These are phyloP conservation scores for Cornus florida DNA, from an alignment of 148 eudicot species.

Conservation along the genomic window DNA sequence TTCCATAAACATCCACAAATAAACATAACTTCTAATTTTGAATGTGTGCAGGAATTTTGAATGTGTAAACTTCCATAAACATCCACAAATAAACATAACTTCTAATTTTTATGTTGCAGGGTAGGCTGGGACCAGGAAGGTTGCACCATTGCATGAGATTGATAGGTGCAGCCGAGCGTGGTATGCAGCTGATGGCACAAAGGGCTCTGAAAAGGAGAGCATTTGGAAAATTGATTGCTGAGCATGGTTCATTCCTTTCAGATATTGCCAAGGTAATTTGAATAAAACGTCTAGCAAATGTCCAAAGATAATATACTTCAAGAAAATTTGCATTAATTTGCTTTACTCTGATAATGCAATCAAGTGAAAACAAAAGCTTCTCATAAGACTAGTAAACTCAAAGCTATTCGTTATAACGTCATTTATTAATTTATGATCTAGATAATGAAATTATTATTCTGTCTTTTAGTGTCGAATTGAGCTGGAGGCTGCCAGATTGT, in stretches of 20 bases:
- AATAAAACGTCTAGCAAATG: too few species aligned
- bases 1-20: neutral
- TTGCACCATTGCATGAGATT: conserved; percentile 97
- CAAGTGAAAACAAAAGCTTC: neutral
- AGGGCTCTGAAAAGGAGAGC: conserved; percentile 80
- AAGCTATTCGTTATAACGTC: neutral
- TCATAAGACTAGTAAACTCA: neutral
- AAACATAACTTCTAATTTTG: neutral
- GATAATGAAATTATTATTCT: neutral
- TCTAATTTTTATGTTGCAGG: conserved; percentile 38
- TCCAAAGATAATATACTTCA: neutral
- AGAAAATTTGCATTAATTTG: neutral
- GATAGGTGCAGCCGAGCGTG: conserved; percentile 95
- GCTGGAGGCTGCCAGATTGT: conserved; percentile 76
- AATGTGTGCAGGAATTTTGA: too few species aligned
- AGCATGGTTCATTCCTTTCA: conserved; percentile 92
- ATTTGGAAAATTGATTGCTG: conserved; percentile 89
- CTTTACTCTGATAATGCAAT: neutral
- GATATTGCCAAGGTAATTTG: conserved; percentile 78
- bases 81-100: neutral
- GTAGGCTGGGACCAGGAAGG: conserved; percentile 98
- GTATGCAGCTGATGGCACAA: conserved; percentile 90
- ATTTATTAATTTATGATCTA: neutral
- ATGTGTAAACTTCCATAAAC: neutral
- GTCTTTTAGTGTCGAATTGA: conserved; percentile 81